Evolutionary conservation across 78 protist species (phyloP).

Genomic region (Dictyostelium firmibasis): DNA sequence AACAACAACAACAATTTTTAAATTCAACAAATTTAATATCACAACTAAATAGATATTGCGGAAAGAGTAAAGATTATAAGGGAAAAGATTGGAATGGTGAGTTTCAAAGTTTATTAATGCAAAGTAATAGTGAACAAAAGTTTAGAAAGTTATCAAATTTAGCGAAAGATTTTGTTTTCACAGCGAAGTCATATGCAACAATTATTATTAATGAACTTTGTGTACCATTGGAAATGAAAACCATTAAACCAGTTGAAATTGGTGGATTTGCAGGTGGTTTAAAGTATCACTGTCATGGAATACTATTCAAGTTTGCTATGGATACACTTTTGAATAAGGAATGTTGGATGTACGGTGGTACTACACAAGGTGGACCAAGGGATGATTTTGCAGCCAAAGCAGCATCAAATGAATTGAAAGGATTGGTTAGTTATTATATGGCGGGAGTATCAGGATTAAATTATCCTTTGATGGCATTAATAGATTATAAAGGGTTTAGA

Average conservation of each 20-base stretch:
- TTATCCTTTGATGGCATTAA: constrained; percentile 83
- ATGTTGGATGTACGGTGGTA: constrained; percentile 85
- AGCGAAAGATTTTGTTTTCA: constrained; percentile 80
- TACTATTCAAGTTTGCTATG: constrained; percentile 74
- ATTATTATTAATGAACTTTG: constrained; percentile 81
- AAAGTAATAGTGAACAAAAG: constrained; percentile 56
- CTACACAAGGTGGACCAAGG: background rate
- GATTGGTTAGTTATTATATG: constrained; percentile 72
- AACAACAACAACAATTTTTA: background rate
- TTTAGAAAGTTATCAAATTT: constrained; percentile 69
- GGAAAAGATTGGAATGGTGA: constrained; percentile 68
- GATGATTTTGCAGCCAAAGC: constrained; percentile 80
- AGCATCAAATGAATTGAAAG: constrained; percentile 82
- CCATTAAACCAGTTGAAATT: constrained; percentile 61
- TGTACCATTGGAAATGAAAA: constrained; percentile 76
- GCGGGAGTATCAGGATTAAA: constrained; percentile 62
- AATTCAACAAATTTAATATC: constrained; percentile 10
- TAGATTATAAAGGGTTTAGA: constrained; percentile 85
- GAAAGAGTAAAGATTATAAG: constrained; percentile 21
- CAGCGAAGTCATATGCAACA: constrained; percentile 70
- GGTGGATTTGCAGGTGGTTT: constrained; percentile 84
- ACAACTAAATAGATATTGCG: constrained; percentile 61
- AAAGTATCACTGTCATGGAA: constrained; percentile 71
- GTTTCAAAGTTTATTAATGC: constrained; percentile 37
- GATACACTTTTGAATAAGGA: constrained; percentile 58